Evolutionary conservation across 108 stramenopile species (phyloP), one percentile per base, ranked within the genome.

Genomic region (Cyclostephanos invisitatus): DNA sequence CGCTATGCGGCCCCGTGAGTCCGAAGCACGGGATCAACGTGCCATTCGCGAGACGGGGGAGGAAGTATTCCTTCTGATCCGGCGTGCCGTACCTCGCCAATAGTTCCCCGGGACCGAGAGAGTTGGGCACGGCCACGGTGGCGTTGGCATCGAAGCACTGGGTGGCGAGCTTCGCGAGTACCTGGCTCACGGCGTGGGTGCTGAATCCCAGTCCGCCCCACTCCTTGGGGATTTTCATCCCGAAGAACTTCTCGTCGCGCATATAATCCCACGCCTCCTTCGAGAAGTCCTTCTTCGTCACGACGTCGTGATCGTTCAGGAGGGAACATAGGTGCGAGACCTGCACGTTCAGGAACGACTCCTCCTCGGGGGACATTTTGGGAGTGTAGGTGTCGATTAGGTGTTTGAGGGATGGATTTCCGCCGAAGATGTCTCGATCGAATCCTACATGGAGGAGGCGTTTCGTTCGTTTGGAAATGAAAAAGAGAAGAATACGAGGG

Each of bases 1-100:
- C 98, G 15, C 87, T 87, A 60, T 97, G 96, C 10, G 96, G 96
- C 24, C 95, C 98, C n/a, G 98, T 98, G 58, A 98, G 77, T 56
- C 97, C 98, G 84, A 98, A 98, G 80, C 98, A 98, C 15, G 98
- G 98, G 72, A 98, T 98, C 44, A 97, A 77, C 20, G 97, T 97
- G 27, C 98, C 98, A 78, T 94, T 90, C 5, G 96, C 96, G 46
- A 98, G 85, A 47, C 92, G 83, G 11, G 96, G 96, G 22, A 98
- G 80, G 69, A 92, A 98, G 71, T 97, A 96, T 57, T 96, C 81
- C 87, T 98, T 96, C 82, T 98, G 97, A 11, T 86, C 94, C 29
- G 81, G 68, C 8, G 98, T 98, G 18, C 98, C 97, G 68, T 97
- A 98, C 70, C 98, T 82, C 15, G 84, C 91, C 15, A 98, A 74